These are phyloP conservation scores for Candida fluviatilis DNA, from an alignment of 805 yeast species.

Conservation along the genomic window DNA sequence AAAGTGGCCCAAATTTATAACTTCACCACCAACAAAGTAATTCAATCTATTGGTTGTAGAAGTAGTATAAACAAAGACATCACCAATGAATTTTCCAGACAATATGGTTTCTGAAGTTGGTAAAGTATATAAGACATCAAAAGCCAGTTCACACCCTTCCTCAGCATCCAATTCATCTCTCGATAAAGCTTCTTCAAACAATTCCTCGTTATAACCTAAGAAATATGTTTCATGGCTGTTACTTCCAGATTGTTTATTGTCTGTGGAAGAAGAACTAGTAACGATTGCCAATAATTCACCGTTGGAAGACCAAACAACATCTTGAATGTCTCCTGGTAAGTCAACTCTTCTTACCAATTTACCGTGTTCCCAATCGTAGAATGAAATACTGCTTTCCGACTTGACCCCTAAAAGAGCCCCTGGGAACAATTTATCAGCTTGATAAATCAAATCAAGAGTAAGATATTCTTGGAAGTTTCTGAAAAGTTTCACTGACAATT, in stretches of 20 bases:
- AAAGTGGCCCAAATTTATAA: slow-evolving; percentile 87
- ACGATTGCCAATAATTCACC: slow-evolving; percentile 84
- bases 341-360: slow-evolving; percentile 82
- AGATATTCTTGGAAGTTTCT: slow-evolving; percentile 82
- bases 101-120: slow-evolving; percentile 65
- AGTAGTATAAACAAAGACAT: slow-evolving; percentile 91
- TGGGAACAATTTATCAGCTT: slow-evolving; percentile 77
- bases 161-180: slow-evolving; percentile 61
- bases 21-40: slow-evolving; percentile 92
- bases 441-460: slow-evolving; percentile 60
- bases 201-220: slow-evolving; percentile 65
- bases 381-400: slow-evolving; percentile 78
- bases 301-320: slow-evolving; percentile 88
- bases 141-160: slow-evolving; percentile 85
- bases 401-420: slow-evolving; percentile 87
- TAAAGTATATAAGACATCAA: slow-evolving; percentile 80
- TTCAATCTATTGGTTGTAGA: slow-evolving; percentile 75
- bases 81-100: slow-evolving; percentile 96
- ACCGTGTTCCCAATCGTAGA: slow-evolving; percentile 94
- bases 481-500: slow-evolving; percentile 61
- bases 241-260: slow-evolving; percentile 17
- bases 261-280: slow-evolving; percentile 25
- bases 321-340: slow-evolving; percentile 67
- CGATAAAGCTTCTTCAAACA: slow-evolving; percentile 58
- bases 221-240: slow-evolving; percentile 66